Evolutionary conservation across 1,284 basidiomycete species (phyloP), one percentile per base, ranked within the genome.

Genomic region (Xerocomus nothofagi): DNA sequence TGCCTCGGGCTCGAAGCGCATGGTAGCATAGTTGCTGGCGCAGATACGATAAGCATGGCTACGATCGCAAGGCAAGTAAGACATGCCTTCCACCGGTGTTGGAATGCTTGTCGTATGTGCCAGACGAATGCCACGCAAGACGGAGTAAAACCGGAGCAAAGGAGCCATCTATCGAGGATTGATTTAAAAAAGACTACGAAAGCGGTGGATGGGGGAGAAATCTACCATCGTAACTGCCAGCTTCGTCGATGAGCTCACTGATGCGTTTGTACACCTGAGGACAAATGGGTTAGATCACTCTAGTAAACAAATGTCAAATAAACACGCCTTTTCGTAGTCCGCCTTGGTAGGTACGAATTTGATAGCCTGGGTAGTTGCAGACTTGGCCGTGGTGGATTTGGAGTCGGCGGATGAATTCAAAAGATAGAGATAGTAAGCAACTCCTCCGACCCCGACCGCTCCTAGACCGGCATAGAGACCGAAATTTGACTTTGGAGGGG

Each of bases 41-140:
- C 6, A 20, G 45, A 29, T 20, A 9, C 23, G 14, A 37, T 55
- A 47, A 51, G 33, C 24, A 43, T 14, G 15, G 40, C 31, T 14
- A 20, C 14, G 10, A n/a, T 47, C 31, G 27, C 33, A 48, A 51
- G 31, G 17, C 14, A 31, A 30, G 37, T 0, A 7, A 4, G 20
- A 63, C 74, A 42, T 57, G 83, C 89, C 89, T 90, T 67, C 95
- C 95, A 57, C 96, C 95, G 17, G 91, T 89, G 58, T 85, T 84
- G 58, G 82, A 77, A 3, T 87, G 80, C 77, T 93, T 93, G 74
- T 95, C 89, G 65, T 89, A 95, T 1, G 95, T 98, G 43, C 95
- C 95, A 40, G 91, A 89, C 11, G 86, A 69, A 70, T 95, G 93
- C 92, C 95, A 98, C 24, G 94, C 95, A 49, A 98, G 84, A 68